These are phyloP conservation scores for Tulasnella sp. DNA, from an alignment of 768 basidiomycete species.

Conservation along the genomic window DNA sequence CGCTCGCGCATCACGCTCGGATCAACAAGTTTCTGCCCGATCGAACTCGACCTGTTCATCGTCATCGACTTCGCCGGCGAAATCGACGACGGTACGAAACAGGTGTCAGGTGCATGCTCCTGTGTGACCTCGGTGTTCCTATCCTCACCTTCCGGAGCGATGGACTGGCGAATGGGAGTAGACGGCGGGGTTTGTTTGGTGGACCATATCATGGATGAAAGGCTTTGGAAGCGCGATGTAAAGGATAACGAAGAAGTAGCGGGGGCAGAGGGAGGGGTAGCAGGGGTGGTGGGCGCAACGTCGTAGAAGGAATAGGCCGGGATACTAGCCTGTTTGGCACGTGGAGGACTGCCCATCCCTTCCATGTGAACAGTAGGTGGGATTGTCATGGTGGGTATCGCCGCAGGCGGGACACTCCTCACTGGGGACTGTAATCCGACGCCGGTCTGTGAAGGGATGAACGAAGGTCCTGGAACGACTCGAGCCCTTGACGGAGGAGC, in stretches of 20 bases:
- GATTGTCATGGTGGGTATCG: neutral
- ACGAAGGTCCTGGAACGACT: neutral
- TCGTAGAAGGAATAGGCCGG: neutral
- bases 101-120: neutral
- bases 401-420: conserved; percentile 4
- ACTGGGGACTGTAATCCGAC: neutral
- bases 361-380: neutral
- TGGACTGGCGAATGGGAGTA: neutral
- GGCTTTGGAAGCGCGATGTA: neutral
- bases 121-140: neutral
- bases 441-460: conserved; percentile 4
- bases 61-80: conserved; percentile 5
- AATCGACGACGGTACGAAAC: neutral
- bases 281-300: neutral
- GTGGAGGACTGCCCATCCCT: neutral
- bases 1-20: conserved; percentile 18
- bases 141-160: neutral
- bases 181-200: neutral
- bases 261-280: neutral
- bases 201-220: neutral
- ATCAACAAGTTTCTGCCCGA: conserved; percentile 8
- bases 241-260: neutral
- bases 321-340: neutral
- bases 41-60: neutral
- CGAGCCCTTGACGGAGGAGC: neutral